These are phyloP conservation scores for Ophiobolus disseminans DNA, from an alignment of 2,329 filamentous ascomycete species.

Conservation along the genomic window DNA sequence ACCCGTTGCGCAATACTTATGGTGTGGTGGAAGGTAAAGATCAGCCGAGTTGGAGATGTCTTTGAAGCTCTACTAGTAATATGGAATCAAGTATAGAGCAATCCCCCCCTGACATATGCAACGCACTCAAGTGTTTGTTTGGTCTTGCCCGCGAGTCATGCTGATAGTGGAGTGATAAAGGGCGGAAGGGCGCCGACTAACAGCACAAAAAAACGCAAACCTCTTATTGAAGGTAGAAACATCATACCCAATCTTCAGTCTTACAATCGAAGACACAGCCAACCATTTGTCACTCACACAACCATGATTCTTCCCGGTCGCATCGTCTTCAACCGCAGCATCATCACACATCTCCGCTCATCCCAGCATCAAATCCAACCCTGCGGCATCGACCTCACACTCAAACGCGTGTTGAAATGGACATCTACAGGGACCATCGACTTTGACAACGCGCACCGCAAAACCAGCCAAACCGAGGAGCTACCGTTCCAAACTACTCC, in stretches of 20 bases:
- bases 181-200: too few species aligned
- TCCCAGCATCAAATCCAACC: constrained; percentile 18
- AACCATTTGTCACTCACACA: too few species aligned
- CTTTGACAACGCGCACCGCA: constrained; percentile 7
- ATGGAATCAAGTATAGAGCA: too few species aligned
- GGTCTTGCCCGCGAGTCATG: too few species aligned
- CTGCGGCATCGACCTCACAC: constrained; percentile 33
- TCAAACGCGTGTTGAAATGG: constrained; percentile 25
- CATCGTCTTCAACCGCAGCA: constrained; percentile 4
- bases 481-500: not conserved
- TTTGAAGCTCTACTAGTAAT: too few species aligned
- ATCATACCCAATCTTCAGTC: too few species aligned
- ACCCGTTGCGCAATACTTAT: not conserved
- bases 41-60: not conserved
- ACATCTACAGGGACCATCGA: constrained; percentile 14
- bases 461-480: constrained; percentile 4
- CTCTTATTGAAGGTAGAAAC: too few species aligned
- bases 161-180: too few species aligned
- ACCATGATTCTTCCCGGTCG: constrained; percentile 21
- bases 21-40: not conserved
- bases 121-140: too few species aligned
- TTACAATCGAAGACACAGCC: too few species aligned
- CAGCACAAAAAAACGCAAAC: too few species aligned
- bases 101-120: too few species aligned
- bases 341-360: constrained; percentile 10